Evolutionary conservation across 2,329 filamentous ascomycete genomes (phyloP).

Genomic region (Graphilbum ipis-grandicollis): DNA sequence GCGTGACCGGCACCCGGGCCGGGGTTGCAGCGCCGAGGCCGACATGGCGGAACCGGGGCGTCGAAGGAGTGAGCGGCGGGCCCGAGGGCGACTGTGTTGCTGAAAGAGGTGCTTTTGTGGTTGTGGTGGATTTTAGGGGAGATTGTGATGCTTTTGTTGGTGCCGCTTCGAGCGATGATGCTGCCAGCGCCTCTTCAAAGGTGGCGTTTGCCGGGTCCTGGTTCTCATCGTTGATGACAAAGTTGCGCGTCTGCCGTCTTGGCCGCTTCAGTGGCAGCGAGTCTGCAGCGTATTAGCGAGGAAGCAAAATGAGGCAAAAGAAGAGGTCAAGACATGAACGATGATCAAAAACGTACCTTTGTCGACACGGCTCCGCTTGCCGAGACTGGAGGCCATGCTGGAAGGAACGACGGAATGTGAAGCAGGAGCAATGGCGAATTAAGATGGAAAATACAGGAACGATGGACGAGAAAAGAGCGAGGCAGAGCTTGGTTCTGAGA

Average conservation of each 20-base stretch:
- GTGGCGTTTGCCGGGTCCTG: slow-evolving; percentile 33
- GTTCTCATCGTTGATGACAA: slow-evolving; percentile 45
- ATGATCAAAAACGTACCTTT: not conserved
- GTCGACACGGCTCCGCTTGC: not conserved
- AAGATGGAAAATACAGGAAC: not conserved
- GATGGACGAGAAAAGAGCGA: not conserved
- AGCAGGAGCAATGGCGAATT: not conserved
- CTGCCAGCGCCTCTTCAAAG: slow-evolving; percentile 17
- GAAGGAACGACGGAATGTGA: too few relatives aligned
- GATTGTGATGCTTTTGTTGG: not conserved
- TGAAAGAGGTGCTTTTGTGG: too few relatives aligned
- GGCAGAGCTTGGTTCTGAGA: too few relatives aligned
- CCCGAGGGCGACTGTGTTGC: too few relatives aligned
- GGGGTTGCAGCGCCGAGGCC: slow-evolving; percentile 24
- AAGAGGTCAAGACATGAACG: not conserved
- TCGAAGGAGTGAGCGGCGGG: slow-evolving; percentile 61
- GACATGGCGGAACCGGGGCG: slow-evolving; percentile 65
- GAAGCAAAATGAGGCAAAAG: not conserved
- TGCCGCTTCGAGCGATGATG: not conserved
- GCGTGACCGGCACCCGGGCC: slow-evolving; percentile 25
- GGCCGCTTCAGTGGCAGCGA: slow-evolving; percentile 27
- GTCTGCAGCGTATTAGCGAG: slow-evolving; percentile 8
- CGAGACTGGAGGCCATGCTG: not conserved
- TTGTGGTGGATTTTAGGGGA: not conserved
- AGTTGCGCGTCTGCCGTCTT: slow-evolving; percentile 23